Evolutionary conservation across 306 rosid species (phyloP), one percentile per base, ranked within the genome.

Genomic region (Acmispon strigosus): DNA sequence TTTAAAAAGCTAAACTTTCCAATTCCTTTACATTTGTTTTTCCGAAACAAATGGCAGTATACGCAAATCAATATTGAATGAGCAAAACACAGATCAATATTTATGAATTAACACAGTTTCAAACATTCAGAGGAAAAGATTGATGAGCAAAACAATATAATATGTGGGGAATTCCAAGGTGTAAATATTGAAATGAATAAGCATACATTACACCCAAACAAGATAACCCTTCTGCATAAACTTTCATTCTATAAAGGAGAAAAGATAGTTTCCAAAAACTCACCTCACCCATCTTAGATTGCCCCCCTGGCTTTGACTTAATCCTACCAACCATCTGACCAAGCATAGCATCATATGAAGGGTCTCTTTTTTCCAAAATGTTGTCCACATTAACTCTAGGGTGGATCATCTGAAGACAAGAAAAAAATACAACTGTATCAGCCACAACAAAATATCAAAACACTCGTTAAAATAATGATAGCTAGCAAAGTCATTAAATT

Each of bases 251-350:
- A 62, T 8, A n/a, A 71, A 59, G 48, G 36, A 50, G 44, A 4
- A 39, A 48, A 62, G 44, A 48, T 12, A 64, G 60, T 18, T 50
- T 50, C 13, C 36, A 70, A 24, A 58, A 61, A 81, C 96, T 84
- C 73, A 95, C 99, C 96, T 89, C 97, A 11, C 97, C 96, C 97
- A 95, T 89, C 84, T 91, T 93, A 39, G 75, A 79, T 81, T 86
- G 91, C 27, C 96, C 91, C 47, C 97, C 97, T 22, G 99, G 90
- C 82, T 95, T 95, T 42, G 99, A 37, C 72, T 18, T 62, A 61
- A 91, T 89, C 64, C 91, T 84, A 39, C 99, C 97, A 61, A 74
- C 83, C 99, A 95, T 95, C 62, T 87, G 89, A 80, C 88, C 83
- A 20, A 95, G 99, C 97, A 95, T 91, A 43, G 84, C 90, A 47